A percentile compares a stretch with the other conserved stretches of the same genome.
Conservation (phyloP, 768 basidiomycete species). For the Tylopilus rubrobrunneus region DNA sequence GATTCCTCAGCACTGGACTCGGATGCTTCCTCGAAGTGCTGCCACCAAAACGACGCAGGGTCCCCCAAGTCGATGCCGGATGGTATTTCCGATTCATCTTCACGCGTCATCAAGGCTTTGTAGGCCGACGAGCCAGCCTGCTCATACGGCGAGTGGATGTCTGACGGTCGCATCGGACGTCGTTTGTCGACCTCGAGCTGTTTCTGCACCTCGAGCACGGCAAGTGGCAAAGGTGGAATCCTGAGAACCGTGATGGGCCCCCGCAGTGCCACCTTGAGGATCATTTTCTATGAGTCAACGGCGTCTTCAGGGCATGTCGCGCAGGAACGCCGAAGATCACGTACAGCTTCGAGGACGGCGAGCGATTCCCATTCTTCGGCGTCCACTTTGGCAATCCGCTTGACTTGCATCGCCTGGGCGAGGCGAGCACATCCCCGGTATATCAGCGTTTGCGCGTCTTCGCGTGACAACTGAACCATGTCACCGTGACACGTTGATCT, state of each 20-base stretch:
- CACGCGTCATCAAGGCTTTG: not conserved
- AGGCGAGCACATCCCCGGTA: slow-evolving; percentile 7
- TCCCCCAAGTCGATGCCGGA: not conserved
- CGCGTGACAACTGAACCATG: not conserved
- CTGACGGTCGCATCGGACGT: not conserved
- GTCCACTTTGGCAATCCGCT: not conserved
- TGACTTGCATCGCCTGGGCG: not conserved
- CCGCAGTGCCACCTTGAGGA: not conserved
- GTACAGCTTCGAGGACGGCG: slow-evolving; percentile 5
- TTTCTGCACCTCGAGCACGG: slow-evolving; percentile 4
- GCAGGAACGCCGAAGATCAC: not conserved
- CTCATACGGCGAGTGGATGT: slow-evolving; percentile 1
- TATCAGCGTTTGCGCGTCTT: not conserved
- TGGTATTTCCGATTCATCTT: not conserved
- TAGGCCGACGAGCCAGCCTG: slow-evolving; percentile 2
- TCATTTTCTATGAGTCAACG: not conserved
- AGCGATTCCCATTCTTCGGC: slow-evolving; percentile 4
- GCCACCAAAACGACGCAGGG: slow-evolving; percentile 12
- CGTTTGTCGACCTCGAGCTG: not conserved
- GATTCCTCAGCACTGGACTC: not conserved
- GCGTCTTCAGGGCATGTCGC: too few relatives aligned
- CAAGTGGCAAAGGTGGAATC: slow-evolving; percentile 3
- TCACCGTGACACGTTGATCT: not conserved
- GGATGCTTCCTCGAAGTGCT: not conserved
- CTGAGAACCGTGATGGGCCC: not conserved